phyloP scores from a whole-genome alignment of 2,329 filamentous ascomycete genomes.

The Hirsutella thompsonii region DNA sequence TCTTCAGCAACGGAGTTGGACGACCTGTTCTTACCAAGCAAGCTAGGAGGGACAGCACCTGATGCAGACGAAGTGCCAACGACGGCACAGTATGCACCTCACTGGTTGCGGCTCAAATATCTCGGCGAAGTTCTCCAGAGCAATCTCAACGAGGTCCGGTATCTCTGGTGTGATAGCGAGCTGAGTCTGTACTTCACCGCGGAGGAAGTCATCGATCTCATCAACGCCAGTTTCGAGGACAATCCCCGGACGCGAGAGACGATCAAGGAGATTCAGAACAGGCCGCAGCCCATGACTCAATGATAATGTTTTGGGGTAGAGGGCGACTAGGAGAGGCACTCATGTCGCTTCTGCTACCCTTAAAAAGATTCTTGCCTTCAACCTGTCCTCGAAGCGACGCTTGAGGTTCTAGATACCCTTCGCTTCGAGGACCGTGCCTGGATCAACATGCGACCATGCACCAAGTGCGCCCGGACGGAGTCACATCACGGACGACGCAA shows the following conservation, averaged over 20 bases:
- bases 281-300: conserved; percentile 26
- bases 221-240: conserved; percentile 51
- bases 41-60: conserved; percentile 12
- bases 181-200: conserved; percentile 49
- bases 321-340: too few species aligned
- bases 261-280: conserved; percentile 42
- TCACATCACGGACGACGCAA: too few species aligned
- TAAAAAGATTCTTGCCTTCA: too few species aligned
- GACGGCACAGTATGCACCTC: conserved; percentile 47
- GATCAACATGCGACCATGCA: too few species aligned
- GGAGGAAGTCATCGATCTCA: conserved; percentile 49
- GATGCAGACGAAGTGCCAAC: conserved; percentile 31
- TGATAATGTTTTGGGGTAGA: too few species aligned
- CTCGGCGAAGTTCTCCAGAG: conserved; percentile 53
- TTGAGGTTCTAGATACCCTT: too few species aligned
- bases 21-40: conserved; percentile 42
- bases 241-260: conserved; percentile 46
- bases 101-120: conserved; percentile 52
- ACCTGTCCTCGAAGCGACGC: too few species aligned
- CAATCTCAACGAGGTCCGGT: conserved; percentile 50
- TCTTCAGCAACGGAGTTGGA: conserved; percentile 44
- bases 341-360: too few species aligned
- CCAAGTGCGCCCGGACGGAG: too few species aligned
- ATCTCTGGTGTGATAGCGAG: conserved; percentile 53
- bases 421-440: too few species aligned